Conservation (phyloP, 73 alveolate genomes). For the Paramecium sexaurelia region DNA sequence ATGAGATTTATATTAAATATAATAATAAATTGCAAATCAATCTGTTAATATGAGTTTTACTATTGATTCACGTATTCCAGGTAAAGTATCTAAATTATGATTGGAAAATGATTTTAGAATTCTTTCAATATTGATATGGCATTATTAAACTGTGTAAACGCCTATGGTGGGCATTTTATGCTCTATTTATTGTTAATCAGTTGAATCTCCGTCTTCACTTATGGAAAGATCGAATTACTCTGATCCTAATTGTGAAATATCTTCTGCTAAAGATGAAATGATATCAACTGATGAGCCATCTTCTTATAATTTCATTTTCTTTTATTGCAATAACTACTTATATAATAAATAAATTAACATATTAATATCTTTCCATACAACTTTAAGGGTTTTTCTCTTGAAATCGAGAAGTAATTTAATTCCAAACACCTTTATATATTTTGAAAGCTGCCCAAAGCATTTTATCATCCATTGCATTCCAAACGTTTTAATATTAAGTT, state of each 20-base stretch:
- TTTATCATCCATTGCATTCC: slow-evolving; percentile 38
- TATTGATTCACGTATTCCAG: slow-evolving; percentile 5
- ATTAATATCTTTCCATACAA: slow-evolving; percentile 6
- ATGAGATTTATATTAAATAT: background rate
- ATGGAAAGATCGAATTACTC: background rate
- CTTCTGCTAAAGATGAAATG: background rate
- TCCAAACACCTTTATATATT: slow-evolving; percentile 8
- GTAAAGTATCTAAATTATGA: background rate
- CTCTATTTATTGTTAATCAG: background rate
- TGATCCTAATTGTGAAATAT: background rate
- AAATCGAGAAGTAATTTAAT: slow-evolving; percentile 1
- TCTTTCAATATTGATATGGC: background rate
- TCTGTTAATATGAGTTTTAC: background rate
- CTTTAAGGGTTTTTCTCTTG: slow-evolving; percentile 13
- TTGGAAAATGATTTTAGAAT: slow-evolving; percentile 8
- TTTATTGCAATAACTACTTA: background rate
- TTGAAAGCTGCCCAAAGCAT: background rate
- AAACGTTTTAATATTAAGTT: background rate
- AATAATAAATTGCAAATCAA: background rate
- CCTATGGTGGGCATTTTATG: background rate
- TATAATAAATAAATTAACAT: background rate
- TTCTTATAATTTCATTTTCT: background rate
- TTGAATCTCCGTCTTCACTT: background rate
- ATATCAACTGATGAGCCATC: background rate
- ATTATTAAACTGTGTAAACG: background rate